A percentile compares a stretch with the other conserved stretches of the same genome.
phyloP scores from a whole-genome alignment of 257 asterid genomes.

The Paulownia fortunei region DNA sequence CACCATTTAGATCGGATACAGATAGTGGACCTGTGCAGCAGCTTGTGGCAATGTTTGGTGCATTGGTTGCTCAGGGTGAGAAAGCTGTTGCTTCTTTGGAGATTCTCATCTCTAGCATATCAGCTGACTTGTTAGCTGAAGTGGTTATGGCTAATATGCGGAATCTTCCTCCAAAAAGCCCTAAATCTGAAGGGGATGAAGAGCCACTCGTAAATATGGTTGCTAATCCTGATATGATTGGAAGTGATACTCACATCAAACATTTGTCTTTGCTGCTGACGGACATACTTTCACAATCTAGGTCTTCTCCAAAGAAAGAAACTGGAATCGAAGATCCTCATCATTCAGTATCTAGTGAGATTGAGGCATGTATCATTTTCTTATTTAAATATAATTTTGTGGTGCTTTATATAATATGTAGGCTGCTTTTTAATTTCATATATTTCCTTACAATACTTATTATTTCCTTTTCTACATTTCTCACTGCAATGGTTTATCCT shows the following conservation, averaged over 20 bases:
- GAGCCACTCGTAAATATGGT: conserved; percentile 44
- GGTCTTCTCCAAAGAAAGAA: conserved; percentile 42
- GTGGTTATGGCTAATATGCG: conserved; percentile 88
- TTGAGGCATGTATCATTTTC: conserved; percentile 58
- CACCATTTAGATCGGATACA: conserved; percentile 49
- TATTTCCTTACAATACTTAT: conserved; percentile 8
- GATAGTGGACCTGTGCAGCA: conserved; percentile 92
- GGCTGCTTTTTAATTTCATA: conserved; percentile 3
- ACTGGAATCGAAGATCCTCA: conserved; percentile 45
- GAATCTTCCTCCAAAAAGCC: conserved; percentile 69
- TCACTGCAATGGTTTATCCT: conserved; percentile 20
- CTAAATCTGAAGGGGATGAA: conserved; percentile 61
- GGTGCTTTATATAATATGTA: conserved; percentile 12
- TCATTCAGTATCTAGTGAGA: conserved; percentile 44
- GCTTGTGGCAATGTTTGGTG: conserved; percentile 95
- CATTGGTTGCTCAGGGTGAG: conserved; percentile 96
- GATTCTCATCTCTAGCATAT: conserved; percentile 93
- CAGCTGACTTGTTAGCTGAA: conserved; percentile 95
- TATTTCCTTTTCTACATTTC: conserved; percentile 8
- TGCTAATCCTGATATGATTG: conserved; percentile 49
- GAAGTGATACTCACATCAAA: conserved; percentile 61
- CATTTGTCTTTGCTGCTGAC: conserved; percentile 67
- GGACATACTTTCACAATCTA: conserved; percentile 57
- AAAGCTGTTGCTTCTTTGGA: conserved; percentile 79
- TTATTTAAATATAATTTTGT: conserved; percentile 17